Evolutionary conservation across 2,329 filamentous ascomycete genomes (phyloP).

Genomic region (Venturia aucupariae): DNA sequence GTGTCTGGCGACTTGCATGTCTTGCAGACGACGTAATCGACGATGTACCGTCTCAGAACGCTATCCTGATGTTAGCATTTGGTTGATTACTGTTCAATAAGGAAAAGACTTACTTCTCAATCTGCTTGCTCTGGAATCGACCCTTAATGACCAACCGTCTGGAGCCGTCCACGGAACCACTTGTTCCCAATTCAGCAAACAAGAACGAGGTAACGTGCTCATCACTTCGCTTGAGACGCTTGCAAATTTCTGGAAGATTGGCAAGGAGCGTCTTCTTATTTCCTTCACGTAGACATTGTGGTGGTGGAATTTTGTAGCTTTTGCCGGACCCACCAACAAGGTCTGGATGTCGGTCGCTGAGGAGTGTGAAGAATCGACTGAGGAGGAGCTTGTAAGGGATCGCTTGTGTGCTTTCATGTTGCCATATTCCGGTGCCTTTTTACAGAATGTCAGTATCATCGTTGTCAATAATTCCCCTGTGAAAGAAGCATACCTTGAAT

Average conservation of each 20-base stretch:
- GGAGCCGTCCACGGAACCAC: slow-evolving; percentile 86
- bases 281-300: slow-evolving; percentile 97
- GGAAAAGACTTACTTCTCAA: slow-evolving; percentile 70
- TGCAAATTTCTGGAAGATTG: slow-evolving; percentile 98
- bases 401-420: slow-evolving; percentile 64
- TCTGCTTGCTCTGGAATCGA: slow-evolving; percentile 99
- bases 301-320: slow-evolving; percentile 98
- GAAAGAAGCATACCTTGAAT: not conserved
- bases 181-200: slow-evolving; percentile 97
- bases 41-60: slow-evolving; percentile 30
- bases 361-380: slow-evolving; percentile 84
- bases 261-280: slow-evolving; percentile 99
- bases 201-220: slow-evolving; percentile 96
- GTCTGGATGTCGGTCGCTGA: slow-evolving; percentile 94
- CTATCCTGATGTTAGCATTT: not conserved
- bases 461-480: not conserved
- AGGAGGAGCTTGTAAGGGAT: slow-evolving; percentile 83
- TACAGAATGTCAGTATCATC: slow-evolving; percentile 44
- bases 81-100: not conserved
- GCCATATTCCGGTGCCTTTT: slow-evolving; percentile 82
- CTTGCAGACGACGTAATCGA: slow-evolving; percentile 98
- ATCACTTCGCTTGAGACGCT: slow-evolving; percentile 97
- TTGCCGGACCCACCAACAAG: slow-evolving; percentile 79
- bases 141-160: slow-evolving; percentile 96
- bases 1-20: slow-evolving; percentile 93